Conservation (phyloP, 331 rosid genomes). For the Arachis monticola region DNA sequence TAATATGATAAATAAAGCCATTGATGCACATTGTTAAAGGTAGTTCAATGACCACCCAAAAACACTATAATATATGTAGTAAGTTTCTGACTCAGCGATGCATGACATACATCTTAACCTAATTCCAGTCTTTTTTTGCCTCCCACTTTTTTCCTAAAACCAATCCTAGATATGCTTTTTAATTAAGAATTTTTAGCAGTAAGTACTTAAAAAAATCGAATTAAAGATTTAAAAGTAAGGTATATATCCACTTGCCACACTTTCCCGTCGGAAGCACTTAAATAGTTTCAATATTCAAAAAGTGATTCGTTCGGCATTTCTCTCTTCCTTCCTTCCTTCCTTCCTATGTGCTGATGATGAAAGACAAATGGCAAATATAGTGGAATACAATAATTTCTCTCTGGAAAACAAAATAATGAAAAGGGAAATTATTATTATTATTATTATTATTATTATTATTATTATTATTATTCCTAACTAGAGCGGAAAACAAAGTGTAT, state of each 20-base stretch:
- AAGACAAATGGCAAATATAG: not conserved
- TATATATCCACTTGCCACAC: not conserved
- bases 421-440: not conserved
- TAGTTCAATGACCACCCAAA: no score
- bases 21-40: no score
- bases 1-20: no score
- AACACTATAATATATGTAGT: no score
- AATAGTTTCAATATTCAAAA: not conserved
- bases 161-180: not conserved
- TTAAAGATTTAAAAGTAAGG: not conserved
- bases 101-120: conserved; percentile 5
- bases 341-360: not conserved
- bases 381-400: conserved; percentile 2
- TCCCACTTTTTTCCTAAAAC: conserved; percentile 18
- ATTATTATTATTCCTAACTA: no score
- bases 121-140: not conserved
- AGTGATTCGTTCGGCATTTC: not conserved
- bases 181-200: not conserved
- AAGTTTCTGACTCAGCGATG: no score
- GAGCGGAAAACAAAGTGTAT: no score
- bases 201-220: not conserved
- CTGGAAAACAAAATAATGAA: conserved; percentile 14
- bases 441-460: no score
- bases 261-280: not conserved
- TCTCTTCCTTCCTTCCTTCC: not conserved